Base-by-base conservation (phyloP, 441 rosid genomes). In the Jatropha podagrica region DNA sequence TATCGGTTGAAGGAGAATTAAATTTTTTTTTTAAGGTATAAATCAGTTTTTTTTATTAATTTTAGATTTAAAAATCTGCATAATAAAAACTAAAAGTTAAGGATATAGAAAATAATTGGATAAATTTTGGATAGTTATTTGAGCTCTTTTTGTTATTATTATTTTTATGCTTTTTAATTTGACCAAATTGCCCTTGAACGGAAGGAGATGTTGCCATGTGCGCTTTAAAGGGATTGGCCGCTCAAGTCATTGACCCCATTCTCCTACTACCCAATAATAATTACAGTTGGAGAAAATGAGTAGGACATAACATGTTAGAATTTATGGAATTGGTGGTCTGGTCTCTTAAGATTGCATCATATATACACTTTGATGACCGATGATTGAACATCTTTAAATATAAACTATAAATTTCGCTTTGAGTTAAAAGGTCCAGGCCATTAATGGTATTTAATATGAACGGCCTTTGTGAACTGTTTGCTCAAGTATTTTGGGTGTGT, bases 131-230 rank as follows among this genome's bases (percentile, higher is more conserved):
- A 26, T 5, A 4, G 38, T 48, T 3, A 48, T 48, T 0, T 32
- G 32, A 32, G 1, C 32, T 32, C 32, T 32, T 32, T 32, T 32
- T 32, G 32, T 32, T 32, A 0, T 32, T 32, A 32, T 32, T 32
- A 32, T 23, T 32, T 32, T 32, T 32, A 32, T 32, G 4, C 4
- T 48, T 13, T 48, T 48, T 10, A 48, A 48, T 23, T 71, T 71
- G 23, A 71, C 74, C 20, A 58, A 71, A 41, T 41, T 71, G 74
- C 65, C 66, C 55, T 44, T 60, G 3, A 59, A 23, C 14, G 9
- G 1, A 52, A 52, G 9, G n/a, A 7, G 41, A 3, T 4, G 63
- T 48, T 26, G 23, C 20, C 15, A 17, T 51, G 12, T 68, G 11
- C 8, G 4, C 32, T 32, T 32, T 32, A 9, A 9, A 52, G 32